Conservation (phyloP, 441 rosid species). For the Euphorbia corollata region DNA sequence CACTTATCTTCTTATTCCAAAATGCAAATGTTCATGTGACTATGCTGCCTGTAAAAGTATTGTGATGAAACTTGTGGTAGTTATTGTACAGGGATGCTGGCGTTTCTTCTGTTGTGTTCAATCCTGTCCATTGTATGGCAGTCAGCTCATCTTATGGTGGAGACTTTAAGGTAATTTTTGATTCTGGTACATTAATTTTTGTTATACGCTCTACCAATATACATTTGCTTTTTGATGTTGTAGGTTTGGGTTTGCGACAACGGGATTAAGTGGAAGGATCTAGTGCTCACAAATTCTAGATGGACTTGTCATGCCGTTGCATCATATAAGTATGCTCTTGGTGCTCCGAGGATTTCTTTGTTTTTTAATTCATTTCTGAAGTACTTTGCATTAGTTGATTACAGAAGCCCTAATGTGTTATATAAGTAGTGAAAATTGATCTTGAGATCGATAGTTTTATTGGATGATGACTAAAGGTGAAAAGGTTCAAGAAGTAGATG, state of each 20-base stretch:
- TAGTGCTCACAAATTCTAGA: slow-evolving; percentile 38
- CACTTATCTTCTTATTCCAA: neutral
- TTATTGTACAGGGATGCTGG: slow-evolving; percentile 57
- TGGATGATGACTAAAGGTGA: slow-evolving; percentile 3
- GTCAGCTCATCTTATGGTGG: slow-evolving; percentile 82
- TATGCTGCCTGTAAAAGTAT: neutral
- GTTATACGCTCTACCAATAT: neutral
- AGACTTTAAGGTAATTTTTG: slow-evolving; percentile 75
- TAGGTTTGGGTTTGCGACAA: slow-evolving; percentile 72
- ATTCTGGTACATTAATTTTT: slow-evolving; percentile 1
- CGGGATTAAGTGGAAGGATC: slow-evolving; percentile 36
- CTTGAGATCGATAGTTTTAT: neutral
- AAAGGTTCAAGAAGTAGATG: slow-evolving; percentile 4
- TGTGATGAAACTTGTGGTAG: neutral
- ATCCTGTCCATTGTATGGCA: slow-evolving; percentile 66
- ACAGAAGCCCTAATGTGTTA: neutral
- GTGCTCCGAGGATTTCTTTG: slow-evolving; percentile 4
- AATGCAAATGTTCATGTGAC: neutral
- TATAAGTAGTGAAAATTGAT: neutral
- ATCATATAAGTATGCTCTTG: slow-evolving; percentile 66
- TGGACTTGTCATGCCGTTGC: slow-evolving; percentile 94
- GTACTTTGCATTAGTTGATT: neutral
- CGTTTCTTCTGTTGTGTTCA: slow-evolving; percentile 68
- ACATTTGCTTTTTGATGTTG: slow-evolving; percentile 10
- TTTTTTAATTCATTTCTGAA: neutral